phyloP scores from a whole-genome alignment of 495 filamentous ascomycete species.

The Acidomyces sp. region DNA sequence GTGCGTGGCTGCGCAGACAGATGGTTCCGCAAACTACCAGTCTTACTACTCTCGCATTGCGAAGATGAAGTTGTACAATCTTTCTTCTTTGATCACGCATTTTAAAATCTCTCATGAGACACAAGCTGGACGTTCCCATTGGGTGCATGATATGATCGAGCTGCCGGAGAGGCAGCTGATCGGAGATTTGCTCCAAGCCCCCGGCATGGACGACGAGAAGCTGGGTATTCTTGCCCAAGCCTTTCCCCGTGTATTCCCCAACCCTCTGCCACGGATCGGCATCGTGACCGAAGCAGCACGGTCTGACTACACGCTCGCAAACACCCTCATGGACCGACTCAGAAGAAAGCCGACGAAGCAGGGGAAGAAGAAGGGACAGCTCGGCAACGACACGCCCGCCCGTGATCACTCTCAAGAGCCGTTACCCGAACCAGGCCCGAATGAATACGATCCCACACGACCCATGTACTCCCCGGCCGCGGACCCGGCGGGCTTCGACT shows the following conservation, averaged over 20 bases:
- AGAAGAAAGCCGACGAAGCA: constrained; percentile 3
- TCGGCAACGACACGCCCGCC: background rate
- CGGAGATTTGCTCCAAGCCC: constrained; percentile 33
- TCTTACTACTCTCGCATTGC: constrained; percentile 23
- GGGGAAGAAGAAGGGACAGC: constrained; percentile 15
- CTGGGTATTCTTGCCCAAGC: constrained; percentile 43
- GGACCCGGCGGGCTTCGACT: constrained; percentile 13
- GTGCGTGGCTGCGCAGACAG: constrained; percentile 29
- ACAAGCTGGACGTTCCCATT: constrained; percentile 36
- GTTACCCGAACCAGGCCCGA: constrained; percentile 22
- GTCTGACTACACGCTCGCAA: constrained; percentile 5
- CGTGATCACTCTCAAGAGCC: constrained; percentile 1
- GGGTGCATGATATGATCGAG: constrained; percentile 59
- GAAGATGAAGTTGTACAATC: constrained; percentile 41
- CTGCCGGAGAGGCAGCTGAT: constrained; percentile 43
- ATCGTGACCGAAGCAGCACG: constrained; percentile 1
- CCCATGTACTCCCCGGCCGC: constrained; percentile 15
- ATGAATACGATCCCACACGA: constrained; percentile 35
- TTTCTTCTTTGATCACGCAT: constrained; percentile 52
- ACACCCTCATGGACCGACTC: constrained; percentile 10
- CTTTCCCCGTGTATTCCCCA: constrained; percentile 33
- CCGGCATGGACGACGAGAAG: constrained; percentile 45
- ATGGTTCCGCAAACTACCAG: constrained; percentile 8
- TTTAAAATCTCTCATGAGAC: constrained; percentile 47
- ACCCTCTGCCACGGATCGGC: constrained; percentile 12